Conservation (phyloP, 306 rosid genomes). For the Vigna mungo region DNA sequence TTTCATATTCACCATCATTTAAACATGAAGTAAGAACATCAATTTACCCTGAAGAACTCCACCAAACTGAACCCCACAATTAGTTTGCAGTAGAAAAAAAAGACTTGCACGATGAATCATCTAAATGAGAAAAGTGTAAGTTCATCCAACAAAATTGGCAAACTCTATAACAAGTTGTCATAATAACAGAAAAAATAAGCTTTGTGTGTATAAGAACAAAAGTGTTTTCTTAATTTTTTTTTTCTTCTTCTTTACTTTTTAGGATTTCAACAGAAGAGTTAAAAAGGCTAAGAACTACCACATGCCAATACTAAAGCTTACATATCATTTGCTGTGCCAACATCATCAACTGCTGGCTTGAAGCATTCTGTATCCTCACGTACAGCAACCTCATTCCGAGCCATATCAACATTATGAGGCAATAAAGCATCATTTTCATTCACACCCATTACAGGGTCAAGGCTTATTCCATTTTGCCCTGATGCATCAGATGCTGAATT, state of each 20-base stretch:
- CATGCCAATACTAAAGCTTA: slow-evolving; percentile 53
- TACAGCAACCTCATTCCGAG: slow-evolving; percentile 43
- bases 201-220: background rate
- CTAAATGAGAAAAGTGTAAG: slow-evolving; percentile 28
- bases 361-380: slow-evolving; percentile 50
- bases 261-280: background rate
- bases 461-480: slow-evolving; percentile 44
- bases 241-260: background rate
- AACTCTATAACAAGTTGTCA: slow-evolving; percentile 18
- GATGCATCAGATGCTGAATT: slow-evolving; percentile 48
- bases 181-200: slow-evolving; percentile 23
- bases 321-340: slow-evolving; percentile 56
- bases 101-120: background rate
- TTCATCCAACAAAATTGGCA: background rate
- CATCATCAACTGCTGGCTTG: slow-evolving; percentile 52
- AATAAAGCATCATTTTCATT: slow-evolving; percentile 38
- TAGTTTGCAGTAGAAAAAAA: slow-evolving; percentile 13
- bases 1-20: background rate
- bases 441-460: slow-evolving; percentile 41
- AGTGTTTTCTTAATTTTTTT: background rate
- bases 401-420: slow-evolving; percentile 45
- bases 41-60: slow-evolving; percentile 7
- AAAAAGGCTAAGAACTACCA: slow-evolving; percentile 16
- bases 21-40: slow-evolving; percentile 17
- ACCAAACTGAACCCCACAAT: slow-evolving; percentile 7